phyloP scores from a whole-genome alignment of 208 protist genomes.

The Leishmania turanica region DNA sequence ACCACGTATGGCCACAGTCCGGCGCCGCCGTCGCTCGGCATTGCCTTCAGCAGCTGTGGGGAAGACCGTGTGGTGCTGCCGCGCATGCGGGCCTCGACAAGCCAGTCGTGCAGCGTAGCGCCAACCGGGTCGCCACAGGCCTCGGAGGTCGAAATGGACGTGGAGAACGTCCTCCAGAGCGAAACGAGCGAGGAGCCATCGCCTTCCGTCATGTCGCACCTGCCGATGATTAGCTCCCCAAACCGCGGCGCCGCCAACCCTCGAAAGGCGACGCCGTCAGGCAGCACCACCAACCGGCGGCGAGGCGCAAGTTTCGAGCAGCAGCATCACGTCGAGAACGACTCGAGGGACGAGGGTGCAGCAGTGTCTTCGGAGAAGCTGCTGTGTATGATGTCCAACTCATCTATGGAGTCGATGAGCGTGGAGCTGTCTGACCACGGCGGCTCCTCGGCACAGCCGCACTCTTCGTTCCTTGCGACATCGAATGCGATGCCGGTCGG shows the following conservation, averaged over 20 bases:
- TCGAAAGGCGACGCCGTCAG: background rate
- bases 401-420: background rate
- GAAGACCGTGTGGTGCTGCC: conserved; percentile 20
- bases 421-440: background rate
- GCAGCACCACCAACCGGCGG: background rate
- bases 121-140: conserved; percentile 8
- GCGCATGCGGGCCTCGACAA: conserved; percentile 7
- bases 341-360: background rate
- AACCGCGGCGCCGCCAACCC: background rate
- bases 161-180: conserved; percentile 16
- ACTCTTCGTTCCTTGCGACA: background rate
- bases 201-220: background rate
- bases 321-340: background rate
- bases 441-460: background rate
- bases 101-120: conserved; percentile 5
- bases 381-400: conserved; percentile 9
- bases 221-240: background rate
- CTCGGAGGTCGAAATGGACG: conserved; percentile 8
- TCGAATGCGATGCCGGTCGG: conserved; percentile 15
- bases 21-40: conserved; percentile 11
- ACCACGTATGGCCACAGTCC: background rate
- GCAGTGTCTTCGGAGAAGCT: conserved; percentile 10
- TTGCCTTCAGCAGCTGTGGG: conserved; percentile 5
- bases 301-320: background rate
- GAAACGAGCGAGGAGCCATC: conserved; percentile 11